Evolutionary conservation across 2,329 filamentous ascomycete species (phyloP).

Genomic region (Talaromyces sp.): DNA sequence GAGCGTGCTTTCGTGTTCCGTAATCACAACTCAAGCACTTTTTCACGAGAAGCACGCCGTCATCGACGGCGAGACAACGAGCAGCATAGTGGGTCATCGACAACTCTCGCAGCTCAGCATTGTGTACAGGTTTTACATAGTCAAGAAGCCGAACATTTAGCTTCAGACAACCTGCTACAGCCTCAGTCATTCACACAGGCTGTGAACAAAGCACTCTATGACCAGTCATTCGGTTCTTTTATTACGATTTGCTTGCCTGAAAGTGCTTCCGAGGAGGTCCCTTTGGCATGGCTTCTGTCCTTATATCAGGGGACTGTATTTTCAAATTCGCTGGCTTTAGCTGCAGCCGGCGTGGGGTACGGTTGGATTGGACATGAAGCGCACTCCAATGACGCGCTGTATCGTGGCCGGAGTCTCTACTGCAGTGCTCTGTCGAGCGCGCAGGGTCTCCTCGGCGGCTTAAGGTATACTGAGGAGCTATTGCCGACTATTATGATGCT

Average conservation of each 20-base stretch:
- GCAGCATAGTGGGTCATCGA: not conserved
- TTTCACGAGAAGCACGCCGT: not conserved
- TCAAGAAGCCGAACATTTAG: not conserved
- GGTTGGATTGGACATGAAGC: slow-evolving; percentile 15
- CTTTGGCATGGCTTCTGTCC: slow-evolving; percentile 13
- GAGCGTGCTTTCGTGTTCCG: not conserved
- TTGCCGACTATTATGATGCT: slow-evolving; percentile 12
- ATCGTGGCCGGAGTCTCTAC: slow-evolving; percentile 9
- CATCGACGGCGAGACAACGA: not conserved
- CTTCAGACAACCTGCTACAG: not conserved
- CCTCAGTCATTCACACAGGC: not conserved
- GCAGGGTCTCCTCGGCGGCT: not conserved
- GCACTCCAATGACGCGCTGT: not conserved
- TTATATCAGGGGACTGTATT: not conserved
- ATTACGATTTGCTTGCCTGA: slow-evolving; percentile 10
- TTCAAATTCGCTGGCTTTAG: not conserved
- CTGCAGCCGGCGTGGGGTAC: slow-evolving; percentile 9
- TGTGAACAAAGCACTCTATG: slow-evolving; percentile 9
- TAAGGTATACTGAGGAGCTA: not conserved
- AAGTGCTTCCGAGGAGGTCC: slow-evolving; percentile 13
- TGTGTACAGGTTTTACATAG: no score
- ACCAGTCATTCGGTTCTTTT: slow-evolving; percentile 13
- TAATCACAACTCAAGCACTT: not conserved
- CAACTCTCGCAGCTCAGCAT: not conserved
- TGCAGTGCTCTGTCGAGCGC: slow-evolving; percentile 4